Percentiles rank a stretch among this genome's conserved stretches.
Evolutionary conservation across 345 rosid species (phyloP).

Genomic region (Streptanthus diversifolius): DNA sequence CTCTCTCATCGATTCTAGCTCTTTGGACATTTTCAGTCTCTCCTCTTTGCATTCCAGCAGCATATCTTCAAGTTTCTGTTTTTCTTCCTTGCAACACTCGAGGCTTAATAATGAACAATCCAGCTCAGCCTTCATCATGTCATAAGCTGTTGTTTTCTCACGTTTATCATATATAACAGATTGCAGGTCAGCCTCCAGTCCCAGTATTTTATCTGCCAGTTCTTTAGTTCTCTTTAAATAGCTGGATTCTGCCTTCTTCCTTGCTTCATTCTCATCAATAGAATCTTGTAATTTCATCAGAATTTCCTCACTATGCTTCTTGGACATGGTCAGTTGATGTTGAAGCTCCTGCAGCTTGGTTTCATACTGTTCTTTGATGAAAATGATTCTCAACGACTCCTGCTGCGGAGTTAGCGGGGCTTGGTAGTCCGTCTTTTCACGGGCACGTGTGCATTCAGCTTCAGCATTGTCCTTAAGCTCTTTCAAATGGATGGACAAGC

Average conservation of each 20-base stretch:
- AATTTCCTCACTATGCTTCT: conserved; percentile 88
- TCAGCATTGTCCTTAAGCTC: conserved; percentile 90
- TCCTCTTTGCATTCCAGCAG: conserved; percentile 59
- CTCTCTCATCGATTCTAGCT: conserved; percentile 51
- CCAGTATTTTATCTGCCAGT: conserved; percentile 61
- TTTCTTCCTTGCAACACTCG: conserved; percentile 97
- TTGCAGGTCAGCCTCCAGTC: conserved; percentile 73
- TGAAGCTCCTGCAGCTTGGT: conserved; percentile 78
- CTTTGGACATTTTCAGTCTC: conserved; percentile 52
- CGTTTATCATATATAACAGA: conserved; percentile 59
- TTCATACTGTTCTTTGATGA: conserved; percentile 93
- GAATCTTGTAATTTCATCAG: conserved; percentile 91
- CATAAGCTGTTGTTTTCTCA: conserved; percentile 66
- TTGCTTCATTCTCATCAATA: conserved; percentile 71
- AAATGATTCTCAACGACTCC: conserved; percentile 93
- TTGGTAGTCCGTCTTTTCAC: conserved; percentile 53
- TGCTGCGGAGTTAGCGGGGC: conserved; percentile 59
- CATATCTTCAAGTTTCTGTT: conserved; percentile 65
- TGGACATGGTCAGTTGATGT: conserved; percentile 78
- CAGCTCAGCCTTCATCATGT: conserved; percentile 84
- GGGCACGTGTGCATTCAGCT: conserved; percentile 55
- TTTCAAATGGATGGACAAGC: conserved; percentile 70
- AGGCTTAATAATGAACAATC: conserved; percentile 93
- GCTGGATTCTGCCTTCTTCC: conserved; percentile 75
- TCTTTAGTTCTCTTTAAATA: conserved; percentile 77